Evolutionary conservation across 176 grass and related monocot species (phyloP).

Genomic region (Poa pratensis): DNA sequence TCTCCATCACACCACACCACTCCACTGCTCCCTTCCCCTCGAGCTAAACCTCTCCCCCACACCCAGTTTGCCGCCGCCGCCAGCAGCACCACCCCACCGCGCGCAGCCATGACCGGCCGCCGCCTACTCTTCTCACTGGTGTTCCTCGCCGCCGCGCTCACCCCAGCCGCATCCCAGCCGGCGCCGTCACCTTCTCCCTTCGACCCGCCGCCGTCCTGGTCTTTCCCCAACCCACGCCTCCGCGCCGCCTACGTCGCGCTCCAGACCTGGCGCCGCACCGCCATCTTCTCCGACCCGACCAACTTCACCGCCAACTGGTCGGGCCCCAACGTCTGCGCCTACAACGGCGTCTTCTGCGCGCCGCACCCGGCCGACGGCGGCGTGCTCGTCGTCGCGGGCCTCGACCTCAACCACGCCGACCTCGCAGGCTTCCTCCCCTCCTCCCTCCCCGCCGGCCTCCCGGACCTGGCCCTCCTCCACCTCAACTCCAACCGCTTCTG

Average conservation of each 20-base stretch:
- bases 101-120: constrained; percentile 19
- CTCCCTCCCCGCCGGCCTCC: constrained; percentile 25
- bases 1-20: constrained; percentile 15
- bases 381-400: constrained; percentile 44
- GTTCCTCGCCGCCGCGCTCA: neutral
- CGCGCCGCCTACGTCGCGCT: constrained; percentile 53
- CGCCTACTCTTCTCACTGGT: neutral
- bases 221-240: constrained; percentile 45
- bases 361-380: constrained; percentile 23
- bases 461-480: constrained; percentile 81
- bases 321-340: constrained; percentile 56
- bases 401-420: constrained; percentile 70
- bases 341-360: constrained; percentile 65
- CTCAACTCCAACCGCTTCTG: constrained; percentile 97
- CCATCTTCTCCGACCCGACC: constrained; percentile 67
- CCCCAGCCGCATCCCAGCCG: neutral
- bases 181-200: neutral
- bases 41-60: constrained; percentile 36
- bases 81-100: neutral
- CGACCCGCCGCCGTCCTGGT: constrained; percentile 23
- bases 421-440: constrained; percentile 51
- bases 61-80: neutral
- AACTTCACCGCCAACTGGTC: constrained; percentile 67
- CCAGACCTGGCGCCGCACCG: constrained; percentile 48
- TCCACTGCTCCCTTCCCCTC: neutral